phyloP scores from a whole-genome alignment of 257 asterid species.

The Solanum pinnatisectum region DNA sequence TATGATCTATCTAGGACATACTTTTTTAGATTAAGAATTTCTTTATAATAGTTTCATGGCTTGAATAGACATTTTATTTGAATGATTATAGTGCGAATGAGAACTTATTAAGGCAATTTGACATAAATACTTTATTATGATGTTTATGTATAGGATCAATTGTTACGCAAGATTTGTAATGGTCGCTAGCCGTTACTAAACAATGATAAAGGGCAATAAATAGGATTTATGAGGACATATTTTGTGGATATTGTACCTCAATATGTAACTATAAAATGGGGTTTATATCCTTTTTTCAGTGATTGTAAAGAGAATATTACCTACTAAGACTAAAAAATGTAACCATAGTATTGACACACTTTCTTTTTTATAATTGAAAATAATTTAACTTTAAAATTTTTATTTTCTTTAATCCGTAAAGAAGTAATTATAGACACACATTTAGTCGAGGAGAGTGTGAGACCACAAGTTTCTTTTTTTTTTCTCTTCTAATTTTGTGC shows the following conservation, averaged over 20 bases:
- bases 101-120: not conserved
- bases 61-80: not conserved
- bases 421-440: too few species aligned
- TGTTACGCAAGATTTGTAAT: not conserved
- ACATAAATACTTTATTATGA: not conserved
- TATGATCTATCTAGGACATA: not conserved
- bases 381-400: too few species aligned
- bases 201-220: too few species aligned
- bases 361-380: too few species aligned
- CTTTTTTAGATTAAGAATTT: not conserved
- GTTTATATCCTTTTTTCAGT: not conserved
- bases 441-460: too few species aligned
- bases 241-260: not conserved
- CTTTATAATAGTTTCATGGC: not conserved
- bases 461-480: too few species aligned
- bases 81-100: not conserved
- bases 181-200: too few species aligned
- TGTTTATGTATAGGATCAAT: not conserved
- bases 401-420: too few species aligned
- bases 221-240: not conserved
- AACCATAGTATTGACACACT: too few species aligned
- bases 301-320: not conserved
- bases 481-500: too few species aligned
- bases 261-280: not conserved
- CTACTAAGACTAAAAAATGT: too few species aligned